Evolutionary conservation across 140 eudicot genomes (phyloP).

Genomic region (Ambrosia hybrid): DNA sequence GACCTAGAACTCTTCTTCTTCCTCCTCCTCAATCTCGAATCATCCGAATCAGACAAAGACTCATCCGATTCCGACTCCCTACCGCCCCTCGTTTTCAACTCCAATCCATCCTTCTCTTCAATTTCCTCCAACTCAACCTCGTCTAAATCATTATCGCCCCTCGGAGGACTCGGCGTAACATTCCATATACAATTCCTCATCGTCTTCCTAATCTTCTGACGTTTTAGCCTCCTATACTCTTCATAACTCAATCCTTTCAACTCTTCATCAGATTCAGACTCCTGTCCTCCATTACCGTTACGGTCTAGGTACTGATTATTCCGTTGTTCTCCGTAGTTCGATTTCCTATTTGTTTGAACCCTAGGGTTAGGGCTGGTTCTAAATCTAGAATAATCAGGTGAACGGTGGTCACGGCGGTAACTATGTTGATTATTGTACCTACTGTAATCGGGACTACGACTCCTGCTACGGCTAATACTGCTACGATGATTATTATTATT

Average conservation of each 20-base stretch:
- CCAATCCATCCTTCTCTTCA: slow-evolving; percentile 39
- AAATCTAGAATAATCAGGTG: slow-evolving; percentile 58
- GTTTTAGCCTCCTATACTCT: slow-evolving; percentile 70
- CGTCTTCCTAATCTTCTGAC: slow-evolving; percentile 64
- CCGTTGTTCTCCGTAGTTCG: slow-evolving; percentile 21
- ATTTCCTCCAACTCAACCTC: slow-evolving; percentile 51
- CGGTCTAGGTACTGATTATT: slow-evolving; percentile 56
- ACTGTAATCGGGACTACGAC: slow-evolving; percentile 41
- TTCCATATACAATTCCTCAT: slow-evolving; percentile 62
- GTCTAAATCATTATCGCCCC: slow-evolving; percentile 43
- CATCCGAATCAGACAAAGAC: slow-evolving; percentile 10
- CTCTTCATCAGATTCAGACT: slow-evolving; percentile 77
- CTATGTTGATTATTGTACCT: slow-evolving; percentile 35
- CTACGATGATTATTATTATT: slow-evolving; percentile 22
- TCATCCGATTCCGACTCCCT: slow-evolving; percentile 29
- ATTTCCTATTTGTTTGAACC: slow-evolving; percentile 23
- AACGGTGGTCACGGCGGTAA: slow-evolving; percentile 39
- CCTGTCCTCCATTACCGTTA: slow-evolving; percentile 39
- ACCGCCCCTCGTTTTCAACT: slow-evolving; percentile 13
- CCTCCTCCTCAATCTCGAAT: slow-evolving; percentile 47
- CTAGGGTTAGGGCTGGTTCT: slow-evolving; percentile 49
- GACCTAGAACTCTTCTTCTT: slow-evolving; percentile 36
- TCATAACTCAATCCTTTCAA: slow-evolving; percentile 59
- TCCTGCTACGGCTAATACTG: neutral
- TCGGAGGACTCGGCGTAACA: slow-evolving; percentile 85